These are phyloP conservation scores for Ophiocordyceps camponoti-rufipedis DNA, from an alignment of 2,329 filamentous ascomycete species.

Conservation along the genomic window DNA sequence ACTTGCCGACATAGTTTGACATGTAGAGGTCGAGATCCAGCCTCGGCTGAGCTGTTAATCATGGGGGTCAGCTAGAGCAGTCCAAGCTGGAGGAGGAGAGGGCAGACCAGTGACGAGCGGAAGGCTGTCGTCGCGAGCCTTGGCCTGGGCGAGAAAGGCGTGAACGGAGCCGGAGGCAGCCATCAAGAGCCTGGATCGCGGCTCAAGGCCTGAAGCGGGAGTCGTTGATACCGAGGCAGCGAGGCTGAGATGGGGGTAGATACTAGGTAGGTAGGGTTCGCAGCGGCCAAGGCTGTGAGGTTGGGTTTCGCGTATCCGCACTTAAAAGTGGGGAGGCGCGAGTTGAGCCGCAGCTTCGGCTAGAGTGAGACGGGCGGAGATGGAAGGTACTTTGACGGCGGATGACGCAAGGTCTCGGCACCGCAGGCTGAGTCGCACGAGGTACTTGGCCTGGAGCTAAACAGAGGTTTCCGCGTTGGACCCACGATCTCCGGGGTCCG, in stretches of 20 bases:
- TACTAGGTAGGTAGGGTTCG: too few species aligned
- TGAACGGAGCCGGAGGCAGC: conserved; percentile 15
- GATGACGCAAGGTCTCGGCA: not conserved
- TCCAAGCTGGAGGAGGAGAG: not conserved
- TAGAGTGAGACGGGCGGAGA: too few species aligned
- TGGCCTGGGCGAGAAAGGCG: conserved; percentile 27
- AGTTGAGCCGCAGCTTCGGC: too few species aligned
- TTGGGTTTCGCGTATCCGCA: too few species aligned
- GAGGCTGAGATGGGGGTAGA: too few species aligned
- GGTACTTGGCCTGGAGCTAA: not conserved
- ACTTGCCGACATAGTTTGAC: conserved; percentile 65
- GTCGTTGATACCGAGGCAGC: not conserved
- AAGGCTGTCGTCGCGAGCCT: conserved; percentile 24
- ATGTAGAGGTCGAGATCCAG: conserved; percentile 87
- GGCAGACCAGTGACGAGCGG: conserved; percentile 22
- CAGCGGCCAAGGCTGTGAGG: too few species aligned
- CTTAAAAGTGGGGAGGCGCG: too few species aligned
- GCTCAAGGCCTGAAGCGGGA: not conserved
- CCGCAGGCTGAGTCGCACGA: not conserved
- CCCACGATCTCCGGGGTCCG: not conserved
- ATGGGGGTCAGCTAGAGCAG: not conserved
- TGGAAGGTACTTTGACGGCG: not conserved
- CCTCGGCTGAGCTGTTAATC: conserved; percentile 50
- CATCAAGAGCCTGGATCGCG: conserved; percentile 11
- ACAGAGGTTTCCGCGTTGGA: not conserved